Evolutionary conservation across 106 monocot genomes (phyloP), one percentile per base, ranked within the genome.

Genomic region (Ottelia alismoides): DNA sequence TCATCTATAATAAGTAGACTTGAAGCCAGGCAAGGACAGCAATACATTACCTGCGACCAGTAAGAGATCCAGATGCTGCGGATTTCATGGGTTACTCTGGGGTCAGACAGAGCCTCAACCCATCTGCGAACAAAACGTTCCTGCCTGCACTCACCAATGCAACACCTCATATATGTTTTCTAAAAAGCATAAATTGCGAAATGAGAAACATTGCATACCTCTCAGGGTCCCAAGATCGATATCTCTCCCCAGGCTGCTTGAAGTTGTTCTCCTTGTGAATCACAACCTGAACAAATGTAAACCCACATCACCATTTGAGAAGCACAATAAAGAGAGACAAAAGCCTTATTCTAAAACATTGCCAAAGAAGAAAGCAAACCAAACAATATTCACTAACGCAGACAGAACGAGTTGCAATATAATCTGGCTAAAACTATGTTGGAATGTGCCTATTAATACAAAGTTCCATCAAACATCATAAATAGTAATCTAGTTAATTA

Each of bases 171-270:
- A 2, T 46, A n/a, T 4, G 22, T 11, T 35, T 18, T 40, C 23
- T n/a, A 3, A 21, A 40, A 17, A 21, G 35, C 30, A 21, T 20
- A 16, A 21, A 19, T 20, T 12, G n/a, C 14, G 26, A 18, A 17
- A n/a, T n/a, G 52, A 53, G 46, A 12, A 23, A 44, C 47, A 12
- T 40, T 26, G 55, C 49, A 53, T 63, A 89, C 96, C 89, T 89
- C 64, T 78, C 82, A 31, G 96, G 71, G 45, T 63, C 81, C 48
- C 65, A 96, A 11, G 89, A 85, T 14, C 85, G 65, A 73, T 96
- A 96, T 67, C 96, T 78, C 79, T 89, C 89, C 54, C 96, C 96
- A 61, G 96, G 85, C 67, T 96, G 89, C 76, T 96, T 85, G 81
- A 96, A 96, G 55, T 96, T 89, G 72, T 88, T 88, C 65, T 88